A percentile compares a stretch with the other conserved stretches of the same genome.
phyloP scores from a whole-genome alignment of 2,329 filamentous ascomycete species.

The Ophiocordyceps polyrhachis-furcata region DNA sequence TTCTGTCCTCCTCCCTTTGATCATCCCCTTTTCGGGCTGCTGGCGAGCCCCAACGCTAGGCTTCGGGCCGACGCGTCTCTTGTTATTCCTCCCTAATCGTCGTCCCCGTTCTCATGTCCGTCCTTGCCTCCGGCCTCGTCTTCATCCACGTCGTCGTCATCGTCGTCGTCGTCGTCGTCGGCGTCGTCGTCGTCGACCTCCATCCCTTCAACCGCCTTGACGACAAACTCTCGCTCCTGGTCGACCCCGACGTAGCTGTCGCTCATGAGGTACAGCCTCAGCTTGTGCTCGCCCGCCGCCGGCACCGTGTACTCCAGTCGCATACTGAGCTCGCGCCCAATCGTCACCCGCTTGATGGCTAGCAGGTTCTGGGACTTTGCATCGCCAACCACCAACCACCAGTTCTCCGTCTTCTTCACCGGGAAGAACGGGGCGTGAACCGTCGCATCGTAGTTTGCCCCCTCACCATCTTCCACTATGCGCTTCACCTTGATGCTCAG shows the following conservation, averaged over 20 bases:
- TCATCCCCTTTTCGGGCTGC: background rate
- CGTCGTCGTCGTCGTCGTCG: slow-evolving; percentile 38
- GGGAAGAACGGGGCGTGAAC: slow-evolving; percentile 96
- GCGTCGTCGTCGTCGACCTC: slow-evolving; percentile 85
- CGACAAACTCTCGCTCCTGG: slow-evolving; percentile 77
- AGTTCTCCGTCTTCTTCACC: slow-evolving; percentile 82
- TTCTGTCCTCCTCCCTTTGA: background rate
- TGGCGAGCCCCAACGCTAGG: background rate
- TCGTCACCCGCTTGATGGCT: slow-evolving; percentile 86
- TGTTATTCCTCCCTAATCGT: background rate
- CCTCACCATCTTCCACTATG: slow-evolving; percentile 51
- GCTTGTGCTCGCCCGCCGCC: slow-evolving; percentile 61
- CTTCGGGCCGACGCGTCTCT: background rate
- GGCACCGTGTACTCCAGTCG: slow-evolving; percentile 80
- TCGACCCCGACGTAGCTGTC: slow-evolving; percentile 95
- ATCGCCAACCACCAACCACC: slow-evolving; percentile 94
- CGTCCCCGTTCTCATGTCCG: background rate
- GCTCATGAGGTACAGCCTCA: slow-evolving; percentile 91
- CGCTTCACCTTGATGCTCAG: slow-evolving; percentile 72
- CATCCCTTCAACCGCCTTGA: slow-evolving; percentile 80
- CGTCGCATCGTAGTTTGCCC: slow-evolving; percentile 50
- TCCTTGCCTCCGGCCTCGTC: background rate
- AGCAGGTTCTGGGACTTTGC: slow-evolving; percentile 74
- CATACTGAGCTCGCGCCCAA: slow-evolving; percentile 59
- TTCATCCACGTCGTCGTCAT: background rate